Evolutionary conservation across 2,329 filamentous ascomycete species (phyloP).

Genomic region (Verticillium dahliae): DNA sequence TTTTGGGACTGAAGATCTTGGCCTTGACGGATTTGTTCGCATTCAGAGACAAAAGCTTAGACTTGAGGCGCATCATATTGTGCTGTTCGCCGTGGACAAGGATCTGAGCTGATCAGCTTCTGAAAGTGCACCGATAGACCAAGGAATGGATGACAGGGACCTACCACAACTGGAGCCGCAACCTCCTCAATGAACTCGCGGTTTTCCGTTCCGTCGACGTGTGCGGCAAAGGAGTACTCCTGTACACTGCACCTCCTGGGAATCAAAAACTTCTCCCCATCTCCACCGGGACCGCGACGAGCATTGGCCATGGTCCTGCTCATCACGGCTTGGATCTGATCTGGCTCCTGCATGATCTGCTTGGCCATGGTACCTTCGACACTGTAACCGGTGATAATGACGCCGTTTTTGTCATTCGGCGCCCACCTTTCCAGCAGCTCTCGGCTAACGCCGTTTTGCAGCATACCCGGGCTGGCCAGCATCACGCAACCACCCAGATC

Average conservation of each 20-base stretch:
- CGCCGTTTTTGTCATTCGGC: conserved; percentile 92
- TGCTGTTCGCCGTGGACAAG: conserved; percentile 95
- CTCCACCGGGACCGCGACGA: conserved; percentile 56
- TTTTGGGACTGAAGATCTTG: conserved; percentile 89
- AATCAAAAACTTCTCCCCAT: conserved; percentile 85
- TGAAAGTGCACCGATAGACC: not conserved
- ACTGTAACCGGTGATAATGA: conserved; percentile 96
- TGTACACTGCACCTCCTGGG: conserved; percentile 87
- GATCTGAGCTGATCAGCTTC: conserved; percentile 51
- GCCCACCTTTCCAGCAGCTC: conserved; percentile 94
- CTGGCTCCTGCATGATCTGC: conserved; percentile 88
- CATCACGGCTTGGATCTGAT: conserved; percentile 93
- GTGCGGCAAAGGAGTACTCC: conserved; percentile 92
- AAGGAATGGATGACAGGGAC: conserved; percentile 27
- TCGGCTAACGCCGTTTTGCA: conserved; percentile 91
- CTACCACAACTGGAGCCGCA: conserved; percentile 81
- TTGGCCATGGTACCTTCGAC: conserved; percentile 99
- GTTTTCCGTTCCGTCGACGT: conserved; percentile 94
- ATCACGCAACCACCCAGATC: conserved; percentile 95
- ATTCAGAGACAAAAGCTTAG: conserved; percentile 88
- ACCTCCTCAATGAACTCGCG: conserved; percentile 96
- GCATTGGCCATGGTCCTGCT: conserved; percentile 61
- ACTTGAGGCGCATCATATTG: conserved; percentile 96
- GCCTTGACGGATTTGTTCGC: conserved; percentile 72
- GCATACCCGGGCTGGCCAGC: conserved; percentile 95